phyloP scores from a whole-genome alignment of 1,139 yeast genomes.

The Geotrichum carabidarum region DNA sequence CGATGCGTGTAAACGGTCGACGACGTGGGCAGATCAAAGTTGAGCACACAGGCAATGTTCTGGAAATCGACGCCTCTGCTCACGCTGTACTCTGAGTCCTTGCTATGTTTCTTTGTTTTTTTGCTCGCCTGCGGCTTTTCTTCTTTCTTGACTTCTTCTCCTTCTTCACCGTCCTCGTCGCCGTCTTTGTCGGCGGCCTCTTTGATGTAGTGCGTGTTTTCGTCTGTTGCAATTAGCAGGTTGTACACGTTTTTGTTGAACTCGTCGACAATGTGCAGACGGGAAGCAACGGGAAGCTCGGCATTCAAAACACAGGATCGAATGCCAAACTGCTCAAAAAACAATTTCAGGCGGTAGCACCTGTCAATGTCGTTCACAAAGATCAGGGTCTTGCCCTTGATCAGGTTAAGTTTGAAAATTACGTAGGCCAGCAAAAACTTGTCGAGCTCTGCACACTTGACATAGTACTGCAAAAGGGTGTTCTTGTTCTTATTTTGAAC shows the following conservation, averaged over 20 bases:
- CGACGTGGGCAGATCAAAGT: slow-evolving; percentile 89
- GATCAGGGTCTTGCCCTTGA: slow-evolving; percentile 84
- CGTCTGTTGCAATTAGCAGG: slow-evolving; percentile 92
- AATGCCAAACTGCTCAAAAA: slow-evolving; percentile 91
- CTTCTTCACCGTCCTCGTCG: slow-evolving; percentile 29
- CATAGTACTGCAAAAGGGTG: slow-evolving; percentile 77
- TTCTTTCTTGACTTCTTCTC: slow-evolving; percentile 23
- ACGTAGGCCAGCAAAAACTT: slow-evolving; percentile 87
- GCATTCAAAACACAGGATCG: slow-evolving; percentile 83
- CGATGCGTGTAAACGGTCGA: slow-evolving; percentile 90
- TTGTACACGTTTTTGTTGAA: slow-evolving; percentile 86
- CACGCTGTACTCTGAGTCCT: slow-evolving; percentile 73
- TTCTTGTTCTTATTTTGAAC: slow-evolving; percentile 38
- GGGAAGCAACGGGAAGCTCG: slow-evolving; percentile 87
- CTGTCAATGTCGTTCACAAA: slow-evolving; percentile 94
- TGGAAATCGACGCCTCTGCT: slow-evolving; percentile 96
- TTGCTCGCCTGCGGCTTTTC: slow-evolving; percentile 23
- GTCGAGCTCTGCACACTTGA: slow-evolving; percentile 82
- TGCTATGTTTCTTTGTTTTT: slow-evolving; percentile 28
- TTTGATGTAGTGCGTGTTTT: slow-evolving; percentile 49
- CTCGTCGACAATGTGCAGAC: slow-evolving; percentile 92
- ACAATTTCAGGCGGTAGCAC: slow-evolving; percentile 85
- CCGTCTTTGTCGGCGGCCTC: slow-evolving; percentile 48
- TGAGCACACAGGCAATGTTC: slow-evolving; percentile 92
- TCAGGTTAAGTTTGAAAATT: slow-evolving; percentile 78